Percentiles rank a stretch among this genome's conserved stretches.
Evolutionary conservation across 1,284 basidiomycete species (phyloP).

Genomic region (Afroboletus lepidellus): DNA sequence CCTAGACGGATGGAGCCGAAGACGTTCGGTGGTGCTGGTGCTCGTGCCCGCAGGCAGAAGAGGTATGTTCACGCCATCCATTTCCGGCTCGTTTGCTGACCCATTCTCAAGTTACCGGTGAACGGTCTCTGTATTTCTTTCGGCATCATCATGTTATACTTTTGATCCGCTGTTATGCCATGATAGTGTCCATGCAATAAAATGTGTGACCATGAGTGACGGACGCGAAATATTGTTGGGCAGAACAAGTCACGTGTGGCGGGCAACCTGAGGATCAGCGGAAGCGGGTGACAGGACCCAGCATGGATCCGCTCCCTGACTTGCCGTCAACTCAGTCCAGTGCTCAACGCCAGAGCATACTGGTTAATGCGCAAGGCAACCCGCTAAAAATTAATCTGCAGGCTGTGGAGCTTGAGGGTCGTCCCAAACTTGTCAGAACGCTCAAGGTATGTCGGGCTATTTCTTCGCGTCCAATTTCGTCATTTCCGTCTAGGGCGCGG

Average conservation of each 20-base stretch:
- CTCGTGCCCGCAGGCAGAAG: conserved; percentile 95
- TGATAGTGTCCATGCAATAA: conserved; percentile 44
- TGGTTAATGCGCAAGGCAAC: conserved; percentile 27
- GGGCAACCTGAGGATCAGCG: neutral
- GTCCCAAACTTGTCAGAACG: conserved; percentile 50
- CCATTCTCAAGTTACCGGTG: conserved; percentile 77
- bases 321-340: conserved; percentile 16
- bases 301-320: conserved; percentile 24
- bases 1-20: conserved; percentile 99
- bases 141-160: conserved; percentile 45
- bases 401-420: conserved; percentile 46
- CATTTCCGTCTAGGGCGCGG: conserved; percentile 42
- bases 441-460: conserved; percentile 43
- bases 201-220: conserved; percentile 17
- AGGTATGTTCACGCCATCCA: conserved; percentile 49
- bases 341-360: conserved; percentile 18
- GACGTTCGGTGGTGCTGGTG: conserved; percentile 98
- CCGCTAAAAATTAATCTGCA: conserved; percentile 48
- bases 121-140: conserved; percentile 37
- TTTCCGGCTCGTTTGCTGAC: conserved; percentile 11
- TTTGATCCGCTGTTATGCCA: conserved; percentile 43
- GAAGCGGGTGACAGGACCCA: conserved; percentile 2
- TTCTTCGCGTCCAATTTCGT: neutral
- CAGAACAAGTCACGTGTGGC: conserved; percentile 17
- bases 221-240: neutral